phyloP scores from a whole-genome alignment of 176 grass and related monocot genomes.

The Bothriochloa decipiens region DNA sequence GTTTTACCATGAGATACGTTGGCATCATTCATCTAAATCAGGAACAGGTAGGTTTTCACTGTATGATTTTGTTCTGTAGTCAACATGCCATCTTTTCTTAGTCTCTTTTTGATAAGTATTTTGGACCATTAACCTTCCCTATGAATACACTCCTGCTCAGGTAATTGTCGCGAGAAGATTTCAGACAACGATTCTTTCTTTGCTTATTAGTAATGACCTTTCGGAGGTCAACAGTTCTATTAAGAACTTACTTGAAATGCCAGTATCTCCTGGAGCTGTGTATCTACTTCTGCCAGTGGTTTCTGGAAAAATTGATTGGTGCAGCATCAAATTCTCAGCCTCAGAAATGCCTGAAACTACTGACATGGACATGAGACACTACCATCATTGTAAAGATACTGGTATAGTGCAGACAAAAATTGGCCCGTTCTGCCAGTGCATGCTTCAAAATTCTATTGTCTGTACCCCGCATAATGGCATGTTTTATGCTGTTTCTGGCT shows the following conservation, averaged over 20 bases:
- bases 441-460: slow-evolving; percentile 64
- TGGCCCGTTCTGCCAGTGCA: slow-evolving; percentile 49
- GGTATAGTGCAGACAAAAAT: slow-evolving; percentile 63
- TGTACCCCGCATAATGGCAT: slow-evolving; percentile 61
- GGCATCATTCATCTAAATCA: slow-evolving; percentile 53
- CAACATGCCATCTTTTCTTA: background rate
- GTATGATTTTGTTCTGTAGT: slow-evolving; percentile 9
- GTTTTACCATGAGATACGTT: slow-evolving; percentile 43
- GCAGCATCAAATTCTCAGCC: slow-evolving; percentile 48
- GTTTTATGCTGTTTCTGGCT: slow-evolving; percentile 61
- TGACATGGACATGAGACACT: slow-evolving; percentile 24
- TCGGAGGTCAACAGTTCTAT: slow-evolving; percentile 23
- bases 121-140: background rate
- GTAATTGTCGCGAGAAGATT: slow-evolving; percentile 64
- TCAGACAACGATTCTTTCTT: slow-evolving; percentile 62
- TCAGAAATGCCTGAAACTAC: slow-evolving; percentile 36
- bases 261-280: slow-evolving; percentile 52
- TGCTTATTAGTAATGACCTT: slow-evolving; percentile 59
- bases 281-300: slow-evolving; percentile 76
- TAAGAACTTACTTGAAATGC: slow-evolving; percentile 43
- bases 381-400: slow-evolving; percentile 45
- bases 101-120: background rate
- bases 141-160: slow-evolving; percentile 44
- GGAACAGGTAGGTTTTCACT: slow-evolving; percentile 52
- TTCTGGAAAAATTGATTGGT: slow-evolving; percentile 82